phyloP scores from a whole-genome alignment of 1,139 yeast genomes.

The Kodamaea ohmeri region DNA sequence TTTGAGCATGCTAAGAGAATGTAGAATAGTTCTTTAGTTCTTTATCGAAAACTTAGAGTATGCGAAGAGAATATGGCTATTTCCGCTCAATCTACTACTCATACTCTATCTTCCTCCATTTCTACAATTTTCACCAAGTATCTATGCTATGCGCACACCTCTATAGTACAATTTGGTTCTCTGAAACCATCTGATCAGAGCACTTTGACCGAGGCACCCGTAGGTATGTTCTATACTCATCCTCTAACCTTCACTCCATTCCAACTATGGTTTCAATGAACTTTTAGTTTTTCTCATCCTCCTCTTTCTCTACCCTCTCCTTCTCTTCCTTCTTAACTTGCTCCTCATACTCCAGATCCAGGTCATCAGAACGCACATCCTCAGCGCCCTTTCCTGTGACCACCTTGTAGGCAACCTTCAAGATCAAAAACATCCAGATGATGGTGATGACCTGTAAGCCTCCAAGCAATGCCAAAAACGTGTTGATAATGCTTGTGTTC shows the following conservation, averaged over 20 bases:
- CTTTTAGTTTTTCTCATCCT: constrained; percentile 4
- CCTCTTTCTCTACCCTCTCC: constrained; percentile 4
- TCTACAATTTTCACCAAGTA: neutral
- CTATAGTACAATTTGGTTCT: neutral
- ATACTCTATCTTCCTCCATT: too few species aligned
- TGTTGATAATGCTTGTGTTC: constrained; percentile 48
- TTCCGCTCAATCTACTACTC: too few species aligned
- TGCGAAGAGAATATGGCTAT: too few species aligned
- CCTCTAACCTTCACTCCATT: neutral
- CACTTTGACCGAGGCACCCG: too few species aligned
- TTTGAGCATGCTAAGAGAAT: too few species aligned
- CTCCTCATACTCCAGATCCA: constrained; percentile 30
- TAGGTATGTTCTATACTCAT: neutral
- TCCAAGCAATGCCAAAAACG: constrained; percentile 56
- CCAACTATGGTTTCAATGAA: too few species aligned
- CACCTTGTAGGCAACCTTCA: constrained; percentile 67
- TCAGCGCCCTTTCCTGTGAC: constrained; percentile 74
- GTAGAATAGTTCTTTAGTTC: too few species aligned
- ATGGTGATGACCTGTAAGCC: constrained; percentile 66
- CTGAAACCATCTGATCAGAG: neutral
- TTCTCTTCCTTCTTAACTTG: constrained; percentile 1
- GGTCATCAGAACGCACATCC: constrained; percentile 81
- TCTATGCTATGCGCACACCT: neutral
- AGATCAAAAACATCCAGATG: constrained; percentile 74
- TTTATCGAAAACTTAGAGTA: too few species aligned